A percentile compares a stretch with the other conserved stretches of the same genome.
phyloP scores from a whole-genome alignment of 1,139 yeast species.

The Taphrina populina region DNA sequence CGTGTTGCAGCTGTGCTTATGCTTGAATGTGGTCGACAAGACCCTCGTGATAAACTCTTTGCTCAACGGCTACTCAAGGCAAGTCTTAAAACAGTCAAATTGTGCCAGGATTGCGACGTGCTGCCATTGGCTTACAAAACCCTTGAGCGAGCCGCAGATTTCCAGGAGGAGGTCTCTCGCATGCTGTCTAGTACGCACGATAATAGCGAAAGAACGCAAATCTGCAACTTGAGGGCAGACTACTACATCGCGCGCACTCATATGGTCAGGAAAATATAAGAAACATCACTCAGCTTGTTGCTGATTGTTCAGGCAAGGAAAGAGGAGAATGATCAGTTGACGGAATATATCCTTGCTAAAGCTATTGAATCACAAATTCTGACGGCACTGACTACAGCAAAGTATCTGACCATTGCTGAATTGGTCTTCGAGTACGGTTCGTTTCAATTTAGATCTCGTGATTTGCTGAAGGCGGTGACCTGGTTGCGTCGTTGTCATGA shows the following conservation, averaged over 20 bases:
- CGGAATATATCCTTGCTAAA: conserved; percentile 16
- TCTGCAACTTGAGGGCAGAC: conserved; percentile 9
- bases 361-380: neutral
- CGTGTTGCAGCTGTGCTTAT: conserved; percentile 13
- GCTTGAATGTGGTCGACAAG: conserved; percentile 19
- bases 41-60: neutral
- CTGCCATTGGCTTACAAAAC: conserved; percentile 20
- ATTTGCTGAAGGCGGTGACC: conserved; percentile 7
- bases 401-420: conserved; percentile 7
- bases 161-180: conserved; percentile 12
- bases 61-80: conserved; percentile 5
- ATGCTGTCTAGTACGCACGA: no score
- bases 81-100: conserved; percentile 10
- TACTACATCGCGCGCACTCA: conserved; percentile 6
- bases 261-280: neutral
- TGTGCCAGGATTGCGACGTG: neutral
- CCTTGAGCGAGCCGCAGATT: conserved; percentile 3
- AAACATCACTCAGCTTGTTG: neutral
- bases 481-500: conserved; percentile 13
- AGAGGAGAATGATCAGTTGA: conserved; percentile 11
- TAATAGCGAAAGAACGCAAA: no score
- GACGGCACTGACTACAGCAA: neutral
- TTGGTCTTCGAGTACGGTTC: conserved; percentile 12
- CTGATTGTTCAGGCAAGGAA: conserved; percentile 10
- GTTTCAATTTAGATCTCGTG: neutral